phyloP scores from a whole-genome alignment of 1,139 yeast species.

The Debaryomyces robertsiae region DNA sequence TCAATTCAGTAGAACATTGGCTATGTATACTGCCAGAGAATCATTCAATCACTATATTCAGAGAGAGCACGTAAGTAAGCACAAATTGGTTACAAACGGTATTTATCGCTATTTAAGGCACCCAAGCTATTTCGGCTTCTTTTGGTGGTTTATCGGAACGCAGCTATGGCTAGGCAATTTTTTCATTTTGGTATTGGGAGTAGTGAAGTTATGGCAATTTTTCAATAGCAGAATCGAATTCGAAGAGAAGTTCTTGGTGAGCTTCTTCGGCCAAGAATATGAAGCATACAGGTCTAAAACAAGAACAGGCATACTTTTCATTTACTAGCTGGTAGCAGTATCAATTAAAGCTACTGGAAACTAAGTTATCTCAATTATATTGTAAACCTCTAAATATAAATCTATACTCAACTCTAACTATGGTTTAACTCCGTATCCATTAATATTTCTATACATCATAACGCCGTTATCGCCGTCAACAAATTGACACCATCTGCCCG shows the following conservation, averaged over 20 bases:
- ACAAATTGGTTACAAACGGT: conserved; percentile 71
- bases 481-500: conserved; percentile 57
- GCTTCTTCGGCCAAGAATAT: conserved; percentile 74
- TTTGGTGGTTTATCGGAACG: conserved; percentile 90
- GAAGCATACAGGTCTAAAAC: conserved; percentile 50
- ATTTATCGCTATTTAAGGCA: conserved; percentile 71
- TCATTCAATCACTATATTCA: conserved; percentile 88
- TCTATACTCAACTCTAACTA: not conserved
- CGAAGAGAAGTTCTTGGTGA: conserved; percentile 67
- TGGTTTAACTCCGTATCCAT: conserved; percentile 26
- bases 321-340: too few species aligned
- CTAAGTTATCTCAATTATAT: too few species aligned
- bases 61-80: conserved; percentile 52
- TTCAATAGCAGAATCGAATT: conserved; percentile 64
- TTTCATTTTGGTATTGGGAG: conserved; percentile 29
- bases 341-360: conserved; percentile 2
- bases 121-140: conserved; percentile 91
- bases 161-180: conserved; percentile 68
- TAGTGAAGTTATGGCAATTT: conserved; percentile 57
- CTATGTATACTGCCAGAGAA: conserved; percentile 86
- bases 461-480: conserved; percentile 65
- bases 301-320: conserved; percentile 66
- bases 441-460: conserved; percentile 59
- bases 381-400: not conserved
- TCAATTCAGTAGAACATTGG: conserved; percentile 65